Base-by-base conservation (phyloP, 1,139 yeast genomes). In the Lodderomyces margitis region DNA sequence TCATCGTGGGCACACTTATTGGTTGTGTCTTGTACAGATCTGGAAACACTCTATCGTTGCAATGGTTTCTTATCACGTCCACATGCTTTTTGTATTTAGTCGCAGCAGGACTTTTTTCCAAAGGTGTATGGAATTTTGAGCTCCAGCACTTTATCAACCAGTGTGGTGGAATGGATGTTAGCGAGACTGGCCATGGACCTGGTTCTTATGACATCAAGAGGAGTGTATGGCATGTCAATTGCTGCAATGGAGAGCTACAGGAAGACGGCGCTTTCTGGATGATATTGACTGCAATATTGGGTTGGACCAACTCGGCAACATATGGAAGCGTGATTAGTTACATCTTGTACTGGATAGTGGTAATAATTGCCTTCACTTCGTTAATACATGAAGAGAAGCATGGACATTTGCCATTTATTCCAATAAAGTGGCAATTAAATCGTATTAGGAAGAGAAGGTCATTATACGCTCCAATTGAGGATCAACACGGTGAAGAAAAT, bases 381-480 rank as follows among this genome's bases (percentile, higher is more conserved):
- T 57, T 68, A 50, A 52, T 56, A 34, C 57, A 53, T 46, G 71
- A 67, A 39, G 73, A 67, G 39, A 55, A 52, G 37, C 48, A 57
- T 36, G 72, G 70, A 1, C 45, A 50, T n/a, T 56, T 65, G 35
- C 70, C 71, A 3, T 54, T 67, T 7, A 37, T 82, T 4, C 88
- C 88, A 4, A 49, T 78, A 17, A 62, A 55, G 39, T 77, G 78
- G 75, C 89, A 83, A 56, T 58, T 66, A 44, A 69, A 63, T 45
- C 64, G 76, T 40, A 77, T 81, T 24, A 58, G 59, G 19, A 81
- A 81, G 54, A 68, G 81, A 51, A n/a, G 11, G 33, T 15, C 12
- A 4, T 21, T 34, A 11, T 23, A 34, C 14, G 17, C 23, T 4
- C 14, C 30, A n/a, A n/a, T 23, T 6, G 34, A n/a, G 3, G 14